Percentiles rank a stretch among this genome's conserved stretches.
These are phyloP conservation scores for Neofusicoccum parvum DNA, from an alignment of 2,329 filamentous ascomycete genomes.

Conservation along the genomic window DNA sequence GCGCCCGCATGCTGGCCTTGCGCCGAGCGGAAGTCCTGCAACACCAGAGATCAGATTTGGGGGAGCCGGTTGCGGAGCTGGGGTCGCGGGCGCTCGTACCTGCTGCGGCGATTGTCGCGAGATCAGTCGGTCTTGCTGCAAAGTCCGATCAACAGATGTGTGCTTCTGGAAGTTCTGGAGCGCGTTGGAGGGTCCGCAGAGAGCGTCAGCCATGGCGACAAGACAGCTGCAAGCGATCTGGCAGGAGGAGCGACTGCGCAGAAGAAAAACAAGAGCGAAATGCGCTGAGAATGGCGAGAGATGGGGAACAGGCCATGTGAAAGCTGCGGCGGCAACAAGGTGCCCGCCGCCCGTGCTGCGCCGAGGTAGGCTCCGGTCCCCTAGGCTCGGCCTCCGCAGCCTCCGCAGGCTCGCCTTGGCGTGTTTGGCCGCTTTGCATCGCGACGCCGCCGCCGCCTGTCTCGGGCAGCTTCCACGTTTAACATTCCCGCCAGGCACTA, in stretches of 20 bases:
- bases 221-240: neutral
- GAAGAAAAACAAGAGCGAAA: neutral
- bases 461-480: slow-evolving; percentile 21
- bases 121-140: slow-evolving; percentile 71
- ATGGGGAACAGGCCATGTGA: slow-evolving; percentile 16
- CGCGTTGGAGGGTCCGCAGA: slow-evolving; percentile 76
- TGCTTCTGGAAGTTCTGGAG: slow-evolving; percentile 75
- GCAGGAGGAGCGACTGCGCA: neutral
- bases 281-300: slow-evolving; percentile 1
- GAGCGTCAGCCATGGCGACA: slow-evolving; percentile 62
- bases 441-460: neutral
- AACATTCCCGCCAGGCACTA: slow-evolving; percentile 12
- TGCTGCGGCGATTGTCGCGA: slow-evolving; percentile 57
- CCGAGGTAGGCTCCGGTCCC: neutral
- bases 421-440: slow-evolving; percentile 19
- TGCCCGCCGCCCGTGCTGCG: slow-evolving; percentile 5
- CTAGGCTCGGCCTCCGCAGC: neutral
- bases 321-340: slow-evolving; percentile 17
- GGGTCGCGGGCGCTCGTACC: slow-evolving; percentile 42
- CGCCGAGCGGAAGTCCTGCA: slow-evolving; percentile 63
- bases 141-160: slow-evolving; percentile 65
- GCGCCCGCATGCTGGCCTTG: slow-evolving; percentile 55
- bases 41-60: slow-evolving; percentile 9
- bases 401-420: neutral
- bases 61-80: neutral